phyloP scores from a whole-genome alignment of 2,329 filamentous ascomycete species.

The Ascochyta viciae-villosae region DNA sequence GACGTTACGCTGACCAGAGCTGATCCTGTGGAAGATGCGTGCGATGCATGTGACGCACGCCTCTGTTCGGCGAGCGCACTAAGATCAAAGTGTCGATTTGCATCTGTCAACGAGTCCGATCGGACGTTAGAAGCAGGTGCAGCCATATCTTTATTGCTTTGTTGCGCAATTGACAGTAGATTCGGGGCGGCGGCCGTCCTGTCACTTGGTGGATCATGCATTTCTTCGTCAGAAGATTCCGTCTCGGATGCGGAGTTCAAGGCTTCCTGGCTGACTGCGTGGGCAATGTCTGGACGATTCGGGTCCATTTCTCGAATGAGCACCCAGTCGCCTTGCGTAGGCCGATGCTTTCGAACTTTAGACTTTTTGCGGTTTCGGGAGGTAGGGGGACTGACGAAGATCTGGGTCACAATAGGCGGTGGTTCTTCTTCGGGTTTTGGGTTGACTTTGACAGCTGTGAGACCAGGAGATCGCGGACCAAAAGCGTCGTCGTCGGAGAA shows the following conservation, averaged over 20 bases:
- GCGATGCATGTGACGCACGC: slow-evolving; percentile 16
- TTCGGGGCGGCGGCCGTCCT: slow-evolving; percentile 12
- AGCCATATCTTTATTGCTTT: not conserved
- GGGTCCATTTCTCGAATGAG: slow-evolving; percentile 71
- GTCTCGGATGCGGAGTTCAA: slow-evolving; percentile 56
- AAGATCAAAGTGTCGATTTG: slow-evolving; percentile 1
- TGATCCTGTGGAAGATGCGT: slow-evolving; percentile 15
- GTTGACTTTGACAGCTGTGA: slow-evolving; percentile 52
- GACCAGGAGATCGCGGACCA: slow-evolving; percentile 52
- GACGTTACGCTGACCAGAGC: slow-evolving; percentile 13
- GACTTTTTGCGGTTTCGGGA: slow-evolving; percentile 55
- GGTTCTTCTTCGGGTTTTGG: slow-evolving; percentile 62
- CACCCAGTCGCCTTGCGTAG: slow-evolving; percentile 69
- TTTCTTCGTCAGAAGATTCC: slow-evolving; percentile 53
- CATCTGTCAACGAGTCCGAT: slow-evolving; percentile 10
- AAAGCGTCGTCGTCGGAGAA: slow-evolving; percentile 59
- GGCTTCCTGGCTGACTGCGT: slow-evolving; percentile 61
- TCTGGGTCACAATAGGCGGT: slow-evolving; percentile 45
- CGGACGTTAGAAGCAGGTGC: not conserved
- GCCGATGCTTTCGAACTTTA: slow-evolving; percentile 61
- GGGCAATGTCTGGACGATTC: slow-evolving; percentile 70
- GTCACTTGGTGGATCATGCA: slow-evolving; percentile 32
- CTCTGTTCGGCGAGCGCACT: slow-evolving; percentile 2
- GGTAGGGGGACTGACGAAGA: slow-evolving; percentile 52
- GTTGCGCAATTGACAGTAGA: not conserved